phyloP scores from a whole-genome alignment of 768 basidiomycete species.

The Psilocybe cyanescens region DNA sequence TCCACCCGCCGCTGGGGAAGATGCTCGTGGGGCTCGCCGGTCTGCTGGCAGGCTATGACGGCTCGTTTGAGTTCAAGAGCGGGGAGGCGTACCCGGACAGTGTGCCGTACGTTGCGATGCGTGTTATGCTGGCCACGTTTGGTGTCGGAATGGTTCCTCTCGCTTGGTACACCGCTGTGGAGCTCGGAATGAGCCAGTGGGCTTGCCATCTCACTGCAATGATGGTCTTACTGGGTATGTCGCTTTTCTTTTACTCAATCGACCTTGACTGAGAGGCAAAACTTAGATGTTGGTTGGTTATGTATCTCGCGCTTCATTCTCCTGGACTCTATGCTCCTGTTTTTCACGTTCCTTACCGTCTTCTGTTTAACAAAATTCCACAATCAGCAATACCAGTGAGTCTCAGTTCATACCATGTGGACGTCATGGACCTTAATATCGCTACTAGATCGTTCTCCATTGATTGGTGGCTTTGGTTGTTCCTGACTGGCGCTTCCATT shows the following conservation, averaged over 20 bases:
- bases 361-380: slow-evolving; percentile 96
- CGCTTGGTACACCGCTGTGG: slow-evolving; percentile 95
- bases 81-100: slow-evolving; percentile 81
- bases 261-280: slow-evolving; percentile 6
- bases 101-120: slow-evolving; percentile 94
- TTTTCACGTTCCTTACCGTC: slow-evolving; percentile 97
- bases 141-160: slow-evolving; percentile 96
- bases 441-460: slow-evolving; percentile 79
- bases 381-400: slow-evolving; percentile 93
- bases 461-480: slow-evolving; percentile 98
- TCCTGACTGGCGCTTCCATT: slow-evolving; percentile 92
- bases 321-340: slow-evolving; percentile 97
- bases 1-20: slow-evolving; percentile 97
- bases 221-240: slow-evolving; percentile 90
- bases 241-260: neutral
- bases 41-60: slow-evolving; percentile 88
- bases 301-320: slow-evolving; percentile 97
- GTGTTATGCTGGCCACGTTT: slow-evolving; percentile 92
- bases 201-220: slow-evolving; percentile 91
- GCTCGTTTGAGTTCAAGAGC: slow-evolving; percentile 92
- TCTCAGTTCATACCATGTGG: slow-evolving; percentile 6
- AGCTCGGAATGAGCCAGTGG: slow-evolving; percentile 89
- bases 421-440: slow-evolving; percentile 8
- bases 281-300: slow-evolving; percentile 91
- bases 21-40: slow-evolving; percentile 98